These are phyloP conservation scores for Russula foetens DNA, from an alignment of 768 basidiomycete genomes.

Conservation along the genomic window DNA sequence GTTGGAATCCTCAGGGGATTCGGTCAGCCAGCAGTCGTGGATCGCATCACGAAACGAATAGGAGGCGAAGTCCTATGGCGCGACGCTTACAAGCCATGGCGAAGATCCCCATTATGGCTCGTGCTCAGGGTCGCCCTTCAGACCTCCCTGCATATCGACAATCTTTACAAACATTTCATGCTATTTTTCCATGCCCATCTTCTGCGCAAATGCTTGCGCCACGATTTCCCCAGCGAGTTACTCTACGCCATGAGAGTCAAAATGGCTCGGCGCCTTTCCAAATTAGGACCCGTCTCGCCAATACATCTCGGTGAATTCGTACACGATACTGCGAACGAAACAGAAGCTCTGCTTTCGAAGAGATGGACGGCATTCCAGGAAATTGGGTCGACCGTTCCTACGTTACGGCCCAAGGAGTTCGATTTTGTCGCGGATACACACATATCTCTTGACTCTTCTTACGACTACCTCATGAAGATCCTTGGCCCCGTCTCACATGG, in stretches of 20 bases:
- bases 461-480: neutral
- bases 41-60: neutral
- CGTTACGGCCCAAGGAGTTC: neutral
- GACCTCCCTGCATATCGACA: constrained; percentile 17
- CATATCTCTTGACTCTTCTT: neutral
- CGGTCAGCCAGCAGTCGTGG: too few relatives aligned
- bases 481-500: neutral
- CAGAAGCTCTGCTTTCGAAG: neutral
- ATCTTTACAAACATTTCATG: constrained; percentile 42
- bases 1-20: too few relatives aligned
- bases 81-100: constrained; percentile 32
- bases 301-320: neutral
- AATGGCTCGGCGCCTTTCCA: constrained; percentile 21
- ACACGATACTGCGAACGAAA: neutral
- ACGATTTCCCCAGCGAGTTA: constrained; percentile 24
- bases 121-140: constrained; percentile 38
- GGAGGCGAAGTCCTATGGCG: neutral
- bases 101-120: constrained; percentile 44
- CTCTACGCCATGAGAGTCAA: constrained; percentile 27
- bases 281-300: constrained; percentile 12
- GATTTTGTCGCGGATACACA: neutral
- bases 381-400: neutral
- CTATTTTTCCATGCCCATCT: constrained; percentile 28
- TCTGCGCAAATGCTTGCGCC: constrained; percentile 19
- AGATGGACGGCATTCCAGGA: constrained; percentile 6